phyloP scores from a whole-genome alignment of 257 asterid species.

The Solanum corneliomulleri region DNA sequence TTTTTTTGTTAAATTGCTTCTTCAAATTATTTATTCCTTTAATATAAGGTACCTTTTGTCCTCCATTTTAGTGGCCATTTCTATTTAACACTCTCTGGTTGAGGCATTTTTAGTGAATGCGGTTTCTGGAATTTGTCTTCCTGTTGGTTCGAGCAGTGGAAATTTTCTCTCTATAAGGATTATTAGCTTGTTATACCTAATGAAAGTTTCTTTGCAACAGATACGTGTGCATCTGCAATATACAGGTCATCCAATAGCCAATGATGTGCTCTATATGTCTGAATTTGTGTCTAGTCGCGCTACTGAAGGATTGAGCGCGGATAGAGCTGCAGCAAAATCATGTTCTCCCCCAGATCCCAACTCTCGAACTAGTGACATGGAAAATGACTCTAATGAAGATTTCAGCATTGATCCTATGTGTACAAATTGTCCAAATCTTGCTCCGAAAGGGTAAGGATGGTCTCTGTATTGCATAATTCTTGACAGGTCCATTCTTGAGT shows the following conservation, averaged over 20 bases:
- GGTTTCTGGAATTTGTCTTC: background rate
- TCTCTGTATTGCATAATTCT: background rate
- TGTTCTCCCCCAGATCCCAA: slow-evolving; percentile 11
- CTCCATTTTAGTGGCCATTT: background rate
- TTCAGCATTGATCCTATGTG: slow-evolving; percentile 79
- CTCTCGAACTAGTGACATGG: slow-evolving; percentile 12
- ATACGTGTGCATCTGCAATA: slow-evolving; percentile 87
- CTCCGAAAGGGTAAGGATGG: slow-evolving; percentile 73
- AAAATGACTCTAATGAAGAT: slow-evolving; percentile 26
- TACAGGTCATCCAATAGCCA: slow-evolving; percentile 88
- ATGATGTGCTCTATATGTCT: slow-evolving; percentile 72
- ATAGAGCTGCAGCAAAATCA: slow-evolving; percentile 45
- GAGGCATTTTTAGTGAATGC: background rate
- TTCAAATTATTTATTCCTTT: background rate
- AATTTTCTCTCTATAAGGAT: background rate
- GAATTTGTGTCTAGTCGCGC: slow-evolving; percentile 29
- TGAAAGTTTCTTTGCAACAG: slow-evolving; percentile 27
- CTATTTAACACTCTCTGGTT: background rate
- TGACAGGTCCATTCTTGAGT: background rate
- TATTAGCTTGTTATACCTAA: background rate
- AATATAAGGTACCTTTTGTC: background rate
- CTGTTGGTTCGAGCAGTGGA: background rate
- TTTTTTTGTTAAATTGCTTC: background rate
- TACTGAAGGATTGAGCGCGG: slow-evolving; percentile 35
- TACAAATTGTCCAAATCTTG: slow-evolving; percentile 84